Evolutionary conservation across 345 rosid species (phyloP).

Genomic region (Trapa incisa): DNA sequence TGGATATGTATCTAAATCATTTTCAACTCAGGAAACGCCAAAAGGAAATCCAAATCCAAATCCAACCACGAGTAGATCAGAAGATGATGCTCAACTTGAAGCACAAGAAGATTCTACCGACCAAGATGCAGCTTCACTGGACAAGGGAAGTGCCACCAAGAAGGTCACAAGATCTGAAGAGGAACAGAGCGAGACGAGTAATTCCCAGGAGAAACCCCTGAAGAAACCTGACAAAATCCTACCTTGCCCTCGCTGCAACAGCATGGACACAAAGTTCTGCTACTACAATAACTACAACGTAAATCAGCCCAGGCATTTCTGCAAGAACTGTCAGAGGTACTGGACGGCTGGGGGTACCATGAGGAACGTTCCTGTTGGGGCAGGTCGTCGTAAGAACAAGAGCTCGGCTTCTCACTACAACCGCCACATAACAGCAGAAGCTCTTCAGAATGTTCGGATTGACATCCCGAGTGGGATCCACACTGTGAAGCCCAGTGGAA

Average conservation of each 20-base stretch:
- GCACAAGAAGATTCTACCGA: slow-evolving; percentile 24
- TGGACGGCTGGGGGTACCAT: slow-evolving; percentile 98
- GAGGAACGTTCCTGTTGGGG: slow-evolving; percentile 32
- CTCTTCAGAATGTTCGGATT: slow-evolving; percentile 30
- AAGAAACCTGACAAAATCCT: slow-evolving; percentile 82
- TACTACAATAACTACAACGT: slow-evolving; percentile 90
- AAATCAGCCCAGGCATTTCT: slow-evolving; percentile 87
- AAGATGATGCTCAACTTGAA: slow-evolving; percentile 11
- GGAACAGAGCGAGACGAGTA: slow-evolving; percentile 34
- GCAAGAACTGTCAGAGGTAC: slow-evolving; percentile 92
- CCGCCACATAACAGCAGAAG: slow-evolving; percentile 59
- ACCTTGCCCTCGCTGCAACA: slow-evolving; percentile 87
- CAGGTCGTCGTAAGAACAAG: slow-evolving; percentile 84
- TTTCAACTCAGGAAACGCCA: slow-evolving; percentile 24
- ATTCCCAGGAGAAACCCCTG: slow-evolving; percentile 42
- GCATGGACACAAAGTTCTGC: slow-evolving; percentile 92
- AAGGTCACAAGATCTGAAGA: slow-evolving; percentile 37
- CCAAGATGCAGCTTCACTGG: slow-evolving; percentile 24
- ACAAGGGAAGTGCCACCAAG: slow-evolving; percentile 18
- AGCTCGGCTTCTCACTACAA: slow-evolving; percentile 55
- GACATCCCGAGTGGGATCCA: slow-evolving; percentile 49
- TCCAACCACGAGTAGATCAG: slow-evolving; percentile 19
- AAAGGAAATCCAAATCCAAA: slow-evolving; percentile 25
- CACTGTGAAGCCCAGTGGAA: slow-evolving; percentile 37
- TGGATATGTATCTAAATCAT: neutral